Percentiles rank a stretch among this genome's conserved stretches.
phyloP scores from a whole-genome alignment of 1,139 yeast genomes.

The Geotrichum bryndzae region DNA sequence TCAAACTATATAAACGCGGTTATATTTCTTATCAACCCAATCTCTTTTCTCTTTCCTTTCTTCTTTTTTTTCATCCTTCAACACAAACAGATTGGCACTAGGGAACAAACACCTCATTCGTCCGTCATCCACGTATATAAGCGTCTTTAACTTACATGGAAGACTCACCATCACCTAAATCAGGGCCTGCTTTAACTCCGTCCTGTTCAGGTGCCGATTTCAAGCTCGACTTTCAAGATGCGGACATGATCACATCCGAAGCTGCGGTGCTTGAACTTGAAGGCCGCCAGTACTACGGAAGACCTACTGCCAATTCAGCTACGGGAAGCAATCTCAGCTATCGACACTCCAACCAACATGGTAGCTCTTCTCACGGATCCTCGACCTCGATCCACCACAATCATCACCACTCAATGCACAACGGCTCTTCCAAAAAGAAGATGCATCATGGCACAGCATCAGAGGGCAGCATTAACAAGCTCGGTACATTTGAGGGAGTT shows the following conservation, averaged over 20 bases:
- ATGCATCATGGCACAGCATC: not conserved
- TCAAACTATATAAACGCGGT: too few species aligned
- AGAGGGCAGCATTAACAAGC: conserved; percentile 21
- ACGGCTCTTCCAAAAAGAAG: not conserved
- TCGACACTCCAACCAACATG: not conserved
- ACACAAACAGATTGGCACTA: not conserved
- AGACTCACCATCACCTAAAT: not conserved
- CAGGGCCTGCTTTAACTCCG: not conserved
- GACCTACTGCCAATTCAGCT: not conserved
- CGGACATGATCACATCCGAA: conserved; percentile 1
- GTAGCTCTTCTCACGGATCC: not conserved
- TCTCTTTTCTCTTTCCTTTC: not conserved
- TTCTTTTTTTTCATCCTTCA: not conserved
- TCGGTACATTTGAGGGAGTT: conserved; percentile 44
- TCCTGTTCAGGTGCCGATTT: conserved; percentile 6
- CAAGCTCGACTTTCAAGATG: conserved; percentile 5
- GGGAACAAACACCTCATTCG: not conserved
- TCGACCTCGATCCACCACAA: not conserved
- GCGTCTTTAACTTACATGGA: not conserved
- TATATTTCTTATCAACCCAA: not conserved
- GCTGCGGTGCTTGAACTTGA: conserved; percentile 9
- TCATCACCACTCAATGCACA: not conserved
- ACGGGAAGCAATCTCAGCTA: not conserved
- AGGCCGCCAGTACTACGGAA: conserved; percentile 16
- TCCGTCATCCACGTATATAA: not conserved